Base-by-base conservation (phyloP, 768 basidiomycete species). In the Mycena vulgaris region DNA sequence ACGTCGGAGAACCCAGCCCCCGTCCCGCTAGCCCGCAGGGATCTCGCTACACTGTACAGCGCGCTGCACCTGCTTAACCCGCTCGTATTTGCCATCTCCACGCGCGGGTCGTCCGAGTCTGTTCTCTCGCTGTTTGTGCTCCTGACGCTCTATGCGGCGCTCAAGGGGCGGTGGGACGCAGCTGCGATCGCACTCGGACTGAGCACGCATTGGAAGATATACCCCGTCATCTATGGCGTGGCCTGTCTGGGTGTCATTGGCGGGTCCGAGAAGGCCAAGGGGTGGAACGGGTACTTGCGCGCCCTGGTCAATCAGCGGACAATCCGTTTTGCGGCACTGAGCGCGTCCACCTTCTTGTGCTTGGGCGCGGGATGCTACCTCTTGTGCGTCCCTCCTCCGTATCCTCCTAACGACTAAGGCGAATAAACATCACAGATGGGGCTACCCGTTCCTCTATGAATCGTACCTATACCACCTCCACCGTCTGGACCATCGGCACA, bases 181-280 rank as follows among this genome's bases (percentile, higher is more conserved):
- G 89, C 95, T 0, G 96, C 95, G 0, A 73, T 94, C 6, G 76
- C 92, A 63, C 85, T 97, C 25, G 98, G 96, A 1, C 74, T 96
- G 45, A 92, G 94, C 70, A 91, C 95, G 0, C 96, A 98, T 75
- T 97, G 96, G 95, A 99, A 99, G 82, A 95, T 99, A 64, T 99
- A 98, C 77, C 98, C 98, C 0, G 85, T 97, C 72, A 89, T 99
- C 64, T 98, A 98, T 78, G 94, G 93, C 0, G 87, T 92, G n/a
- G 88, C 90, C 40, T 91, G 95, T 69, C 81, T 96, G 63, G 88
- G 89, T 0, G 84, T 88, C 48, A 80, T 93, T 55, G 80, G 80
- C 19, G 68, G 76, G 35, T 63, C 75, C 28, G 56, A 68, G 3
- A 65, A 49, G 59, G n/a, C 66, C 28, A 64, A 53, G 23, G 67